Evolutionary conservation across 371 early-diverging fungal species (phyloP), one percentile per base, ranked within the genome.

Genomic region (Mucor lusitanicus): DNA sequence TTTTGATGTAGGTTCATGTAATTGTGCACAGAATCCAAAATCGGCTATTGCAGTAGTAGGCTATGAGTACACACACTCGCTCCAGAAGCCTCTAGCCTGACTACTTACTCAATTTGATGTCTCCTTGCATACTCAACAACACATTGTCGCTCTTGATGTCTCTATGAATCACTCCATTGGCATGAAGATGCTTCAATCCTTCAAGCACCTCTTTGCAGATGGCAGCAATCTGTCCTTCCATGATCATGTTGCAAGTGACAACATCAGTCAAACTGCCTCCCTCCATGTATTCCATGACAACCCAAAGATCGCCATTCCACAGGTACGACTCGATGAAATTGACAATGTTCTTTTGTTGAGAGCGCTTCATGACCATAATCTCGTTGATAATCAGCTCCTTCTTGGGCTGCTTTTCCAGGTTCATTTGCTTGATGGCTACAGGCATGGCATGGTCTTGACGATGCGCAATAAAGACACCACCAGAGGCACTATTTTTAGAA

Each of bases 61-160:
- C 4, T 15, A 53, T 53, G 11, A 53, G 8, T 53, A 25, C 23
- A 25, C 13, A 21, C 11, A 1, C 25, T 11, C 44, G 0, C 30
- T 30, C 6, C 6, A n/a, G 1, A 19, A 19, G 3, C 19, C 17
- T 1, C 17, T 17, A 25, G 21, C 21, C 85, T 85, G 86, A 80
- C 92, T 95, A 28, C 85, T 85, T 87, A 80, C 92, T 96, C 56
- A 97, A 82, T 81, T 98, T 99, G 69, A 99, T 91, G 46, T 94
- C 91, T 28, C 98, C 98, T 64, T 90, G 88, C 69, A 91, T 69
- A 32, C 91, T 87, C 33, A 99, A 75, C 59, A 98, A 80, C 21
- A 99, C 87, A 75, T 99, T 99, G 76, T 99, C 99, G 61, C 95
- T 93, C 79, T 98, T 98, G 78, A 99, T 96, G 76, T 99, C 99